Conservation (phyloP, 2,329 filamentous ascomycete genomes). For the Emmonsiellopsis sp. region DNA sequence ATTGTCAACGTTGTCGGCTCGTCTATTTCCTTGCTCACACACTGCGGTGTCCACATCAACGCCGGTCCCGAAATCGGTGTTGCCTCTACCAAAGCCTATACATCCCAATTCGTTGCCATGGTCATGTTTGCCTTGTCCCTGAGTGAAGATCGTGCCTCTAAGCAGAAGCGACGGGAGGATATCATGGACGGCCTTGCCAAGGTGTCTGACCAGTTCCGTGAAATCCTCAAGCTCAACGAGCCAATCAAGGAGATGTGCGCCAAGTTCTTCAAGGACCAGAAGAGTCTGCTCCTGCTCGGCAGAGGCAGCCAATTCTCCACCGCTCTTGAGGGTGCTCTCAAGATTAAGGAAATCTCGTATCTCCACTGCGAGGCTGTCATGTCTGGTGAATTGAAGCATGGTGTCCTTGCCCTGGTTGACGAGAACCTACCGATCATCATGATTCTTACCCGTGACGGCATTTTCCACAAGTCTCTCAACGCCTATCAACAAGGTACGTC, state of each 20-base stretch:
- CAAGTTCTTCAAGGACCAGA: conserved; percentile 92
- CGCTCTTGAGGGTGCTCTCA: conserved; percentile 89
- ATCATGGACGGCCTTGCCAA: conserved; percentile 90
- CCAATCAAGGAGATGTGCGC: conserved; percentile 90
- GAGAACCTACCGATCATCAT: conserved; percentile 99
- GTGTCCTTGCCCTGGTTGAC: conserved; percentile 91
- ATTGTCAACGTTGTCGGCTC: conserved; percentile 98
- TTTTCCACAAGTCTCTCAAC: conserved; percentile 98
- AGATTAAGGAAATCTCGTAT: conserved; percentile 99
- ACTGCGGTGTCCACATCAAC: conserved; percentile 99
- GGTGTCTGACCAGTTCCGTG: conserved; percentile 83
- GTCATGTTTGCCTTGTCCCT: conserved; percentile 98
- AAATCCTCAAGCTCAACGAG: conserved; percentile 83
- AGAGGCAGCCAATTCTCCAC: conserved; percentile 96
- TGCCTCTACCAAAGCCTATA: conserved; percentile 98
- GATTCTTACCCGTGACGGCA: conserved; percentile 91
- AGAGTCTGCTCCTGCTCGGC: conserved; percentile 85
- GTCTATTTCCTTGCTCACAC: conserved; percentile 95
- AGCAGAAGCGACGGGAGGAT: conserved; percentile 82
- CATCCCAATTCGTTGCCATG: conserved; percentile 98
- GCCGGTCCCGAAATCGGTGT: conserved; percentile 98
- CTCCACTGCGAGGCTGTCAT: conserved; percentile 99
- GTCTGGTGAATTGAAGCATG: conserved; percentile 99
- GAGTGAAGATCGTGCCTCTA: conserved; percentile 92
- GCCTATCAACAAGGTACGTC: conserved; percentile 87